These are phyloP conservation scores for Agaricus blazei DNA, from an alignment of 768 basidiomycete species.

Conservation along the genomic window DNA sequence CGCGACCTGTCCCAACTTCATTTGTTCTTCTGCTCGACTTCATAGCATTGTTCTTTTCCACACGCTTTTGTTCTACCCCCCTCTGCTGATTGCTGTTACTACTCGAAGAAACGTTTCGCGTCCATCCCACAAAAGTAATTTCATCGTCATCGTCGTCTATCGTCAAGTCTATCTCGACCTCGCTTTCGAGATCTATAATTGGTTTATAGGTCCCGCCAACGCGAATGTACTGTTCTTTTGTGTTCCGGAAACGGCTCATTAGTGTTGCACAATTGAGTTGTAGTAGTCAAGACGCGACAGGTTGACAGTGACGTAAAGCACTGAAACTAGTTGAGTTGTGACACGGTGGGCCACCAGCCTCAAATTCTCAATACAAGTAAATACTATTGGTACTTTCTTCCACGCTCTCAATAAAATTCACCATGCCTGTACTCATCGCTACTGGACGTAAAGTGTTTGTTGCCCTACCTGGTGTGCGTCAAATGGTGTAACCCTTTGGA, in stretches of 20 bases:
- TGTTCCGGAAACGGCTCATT: background rate
- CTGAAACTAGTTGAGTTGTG: no score
- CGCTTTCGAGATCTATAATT: background rate
- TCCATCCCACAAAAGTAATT: background rate
- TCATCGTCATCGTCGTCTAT: background rate
- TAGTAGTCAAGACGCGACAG: no score
- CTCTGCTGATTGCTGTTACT: background rate
- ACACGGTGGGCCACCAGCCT: no score
- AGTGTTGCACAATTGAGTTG: no score
- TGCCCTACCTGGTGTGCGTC: no score
- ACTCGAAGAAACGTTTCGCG: background rate
- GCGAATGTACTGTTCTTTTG: background rate
- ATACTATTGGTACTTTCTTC: no score
- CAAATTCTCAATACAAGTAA: no score
- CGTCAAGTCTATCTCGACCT: background rate
- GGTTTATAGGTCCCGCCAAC: background rate
- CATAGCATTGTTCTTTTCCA: background rate
- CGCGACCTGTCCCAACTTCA: background rate
- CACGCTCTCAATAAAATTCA: no score
- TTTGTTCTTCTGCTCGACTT: background rate
- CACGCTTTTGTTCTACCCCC: background rate
- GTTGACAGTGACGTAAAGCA: no score
- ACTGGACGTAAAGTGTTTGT: no score
- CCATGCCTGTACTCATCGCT: no score
- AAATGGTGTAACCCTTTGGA: no score